phyloP scores from a whole-genome alignment of 2,329 filamentous ascomycete species.

The Pseudogymnoascus sp. region DNA sequence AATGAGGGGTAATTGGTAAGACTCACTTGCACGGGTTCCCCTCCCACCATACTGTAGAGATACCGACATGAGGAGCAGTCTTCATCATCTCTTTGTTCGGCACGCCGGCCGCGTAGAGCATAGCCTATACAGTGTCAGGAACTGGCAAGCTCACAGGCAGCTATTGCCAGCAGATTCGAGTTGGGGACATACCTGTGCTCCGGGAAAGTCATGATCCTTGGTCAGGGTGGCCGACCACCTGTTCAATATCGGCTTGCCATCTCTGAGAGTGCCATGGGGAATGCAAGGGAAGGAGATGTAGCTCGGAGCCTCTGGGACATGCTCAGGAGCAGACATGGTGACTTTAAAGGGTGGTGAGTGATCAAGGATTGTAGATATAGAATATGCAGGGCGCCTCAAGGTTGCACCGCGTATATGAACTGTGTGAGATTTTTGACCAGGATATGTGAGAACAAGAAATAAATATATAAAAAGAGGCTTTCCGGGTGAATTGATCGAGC shows the following conservation, averaged over 20 bases:
- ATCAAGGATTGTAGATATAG: neutral
- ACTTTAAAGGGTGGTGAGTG: neutral
- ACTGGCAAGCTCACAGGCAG: neutral
- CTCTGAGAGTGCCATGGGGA: conserved; percentile 25
- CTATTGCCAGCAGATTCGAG: neutral
- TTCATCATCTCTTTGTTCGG: conserved; percentile 79
- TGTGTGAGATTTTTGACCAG: neutral
- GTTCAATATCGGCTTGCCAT: conserved; percentile 65
- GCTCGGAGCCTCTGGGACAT: conserved; percentile 21
- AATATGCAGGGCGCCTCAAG: neutral
- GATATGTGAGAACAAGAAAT: neutral
- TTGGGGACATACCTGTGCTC: conserved; percentile 59
- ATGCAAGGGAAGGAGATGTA: conserved; percentile 27
- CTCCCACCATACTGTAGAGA: conserved; percentile 95
- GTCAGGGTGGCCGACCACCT: conserved; percentile 80
- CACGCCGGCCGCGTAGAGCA: conserved; percentile 90
- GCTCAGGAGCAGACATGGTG: conserved; percentile 1
- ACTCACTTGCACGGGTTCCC: conserved; percentile 90
- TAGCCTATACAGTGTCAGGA: conserved; percentile 50
- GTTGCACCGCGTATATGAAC: neutral
- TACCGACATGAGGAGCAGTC: conserved; percentile 79
- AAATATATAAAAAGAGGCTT: neutral
- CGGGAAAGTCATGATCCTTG: conserved; percentile 79
- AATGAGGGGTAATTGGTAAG: neutral
- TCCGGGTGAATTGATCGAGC: neutral